A percentile compares a stretch with the other conserved stretches of the same genome.
Conservation (phyloP, 176 grass and related monocot species). For the Oryza brachyantha region DNA sequence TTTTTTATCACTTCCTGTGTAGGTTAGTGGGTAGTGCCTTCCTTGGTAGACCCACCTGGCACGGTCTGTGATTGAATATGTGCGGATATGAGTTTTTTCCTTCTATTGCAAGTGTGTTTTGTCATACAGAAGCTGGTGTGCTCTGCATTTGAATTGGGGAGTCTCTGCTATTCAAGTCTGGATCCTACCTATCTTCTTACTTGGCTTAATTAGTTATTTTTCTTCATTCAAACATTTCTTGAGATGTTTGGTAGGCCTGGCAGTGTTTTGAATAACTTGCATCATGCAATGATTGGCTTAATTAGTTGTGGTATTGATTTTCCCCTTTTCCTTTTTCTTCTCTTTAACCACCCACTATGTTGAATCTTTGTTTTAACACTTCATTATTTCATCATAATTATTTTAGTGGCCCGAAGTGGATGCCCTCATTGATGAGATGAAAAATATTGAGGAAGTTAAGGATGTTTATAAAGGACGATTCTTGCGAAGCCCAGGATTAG, state of each 20-base stretch:
- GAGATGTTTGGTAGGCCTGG: neutral
- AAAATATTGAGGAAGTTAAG: conserved; percentile 60
- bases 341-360: neutral
- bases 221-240: neutral
- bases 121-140: neutral
- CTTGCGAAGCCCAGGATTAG: conserved; percentile 74
- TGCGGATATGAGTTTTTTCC: neutral
- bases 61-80: neutral
- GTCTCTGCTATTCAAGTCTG: neutral
- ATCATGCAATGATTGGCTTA: neutral
- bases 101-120: neutral
- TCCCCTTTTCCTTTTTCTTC: neutral
- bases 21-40: neutral
- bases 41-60: neutral
- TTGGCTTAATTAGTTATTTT: neutral
- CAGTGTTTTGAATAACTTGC: neutral
- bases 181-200: conserved; percentile 9
- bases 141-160: neutral
- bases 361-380: neutral
- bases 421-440: conserved; percentile 73
- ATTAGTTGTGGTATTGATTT: neutral
- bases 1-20: neutral
- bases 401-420: conserved; percentile 92
- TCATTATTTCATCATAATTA: neutral
- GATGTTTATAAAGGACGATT: conserved; percentile 86